A percentile compares a stretch with the other conserved stretches of the same genome.
These are phyloP conservation scores for Alternaria sp. DNA, from an alignment of 2,329 filamentous ascomycete species.

Conservation along the genomic window DNA sequence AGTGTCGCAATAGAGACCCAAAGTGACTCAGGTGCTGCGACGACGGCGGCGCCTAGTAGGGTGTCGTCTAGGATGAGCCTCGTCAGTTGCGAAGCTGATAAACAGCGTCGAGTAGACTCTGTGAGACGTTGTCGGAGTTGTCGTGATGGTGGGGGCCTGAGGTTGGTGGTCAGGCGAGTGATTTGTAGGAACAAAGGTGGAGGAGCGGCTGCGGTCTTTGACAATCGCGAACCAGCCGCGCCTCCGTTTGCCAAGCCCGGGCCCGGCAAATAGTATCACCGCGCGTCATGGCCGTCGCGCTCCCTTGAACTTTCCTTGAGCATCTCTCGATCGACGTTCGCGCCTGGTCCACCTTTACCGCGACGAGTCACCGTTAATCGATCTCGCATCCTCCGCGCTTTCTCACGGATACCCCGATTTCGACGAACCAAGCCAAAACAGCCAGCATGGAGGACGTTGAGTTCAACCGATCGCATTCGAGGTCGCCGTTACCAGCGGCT, in stretches of 20 bases:
- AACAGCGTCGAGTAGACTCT: neutral
- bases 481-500: slow-evolving; percentile 54
- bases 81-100: neutral
- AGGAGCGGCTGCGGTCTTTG: slow-evolving; percentile 4
- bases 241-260: slow-evolving; percentile 16
- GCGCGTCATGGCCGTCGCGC: slow-evolving; percentile 33
- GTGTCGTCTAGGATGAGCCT: slow-evolving; percentile 1
- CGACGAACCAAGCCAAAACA: neutral
- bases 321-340: slow-evolving; percentile 15
- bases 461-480: slow-evolving; percentile 47
- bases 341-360: slow-evolving; percentile 3
- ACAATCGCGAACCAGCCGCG: slow-evolving; percentile 4
- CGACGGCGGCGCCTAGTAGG: neutral
- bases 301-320: slow-evolving; percentile 17
- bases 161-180: slow-evolving; percentile 10
- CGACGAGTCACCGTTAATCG: neutral
- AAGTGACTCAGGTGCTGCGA: slow-evolving; percentile 1
- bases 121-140: neutral
- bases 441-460: slow-evolving; percentile 53
- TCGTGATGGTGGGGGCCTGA: slow-evolving; percentile 6
- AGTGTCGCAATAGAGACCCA: slow-evolving; percentile 8
- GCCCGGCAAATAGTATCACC: slow-evolving; percentile 21
- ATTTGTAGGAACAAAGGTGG: slow-evolving; percentile 8
- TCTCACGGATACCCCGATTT: neutral
- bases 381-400: neutral